Evolutionary conservation across 106 monocot genomes (phyloP).

Genomic region (Acorus gramineus): DNA sequence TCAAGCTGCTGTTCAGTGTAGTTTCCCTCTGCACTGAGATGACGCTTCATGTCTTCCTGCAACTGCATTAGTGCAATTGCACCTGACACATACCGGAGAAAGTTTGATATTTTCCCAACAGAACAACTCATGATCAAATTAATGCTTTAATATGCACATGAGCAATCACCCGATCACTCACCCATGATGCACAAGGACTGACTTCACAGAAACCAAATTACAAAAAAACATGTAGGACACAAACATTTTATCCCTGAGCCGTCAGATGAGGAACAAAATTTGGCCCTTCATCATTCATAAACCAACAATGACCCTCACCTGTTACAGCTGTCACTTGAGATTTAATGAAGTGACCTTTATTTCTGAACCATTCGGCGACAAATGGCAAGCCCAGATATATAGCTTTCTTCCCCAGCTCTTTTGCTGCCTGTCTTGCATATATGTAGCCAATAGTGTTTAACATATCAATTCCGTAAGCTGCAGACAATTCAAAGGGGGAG

Average conservation of each 20-base stretch:
- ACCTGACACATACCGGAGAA: slow-evolving; percentile 27
- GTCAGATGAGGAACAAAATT: too few species aligned
- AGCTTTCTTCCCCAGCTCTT: slow-evolving; percentile 91
- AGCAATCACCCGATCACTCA: too few species aligned
- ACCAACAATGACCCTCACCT: slow-evolving; percentile 22
- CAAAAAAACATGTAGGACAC: too few species aligned
- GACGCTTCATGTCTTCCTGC: slow-evolving; percentile 90
- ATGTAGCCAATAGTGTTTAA: slow-evolving; percentile 96
- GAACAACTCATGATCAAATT: too few species aligned
- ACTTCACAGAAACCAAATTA: too few species aligned
- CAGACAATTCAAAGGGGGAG: slow-evolving; percentile 7
- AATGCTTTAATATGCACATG: too few species aligned
- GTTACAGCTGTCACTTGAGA: slow-evolving; percentile 97
- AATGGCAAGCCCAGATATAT: slow-evolving; percentile 88
- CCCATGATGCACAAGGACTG: too few species aligned
- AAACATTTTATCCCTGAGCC: too few species aligned
- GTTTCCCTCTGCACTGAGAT: slow-evolving; percentile 66
- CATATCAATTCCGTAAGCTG: slow-evolving; percentile 98
- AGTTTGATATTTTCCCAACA: too few species aligned
- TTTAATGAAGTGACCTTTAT: slow-evolving; percentile 95
- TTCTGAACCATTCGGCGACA: slow-evolving; percentile 98
- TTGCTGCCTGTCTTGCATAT: slow-evolving; percentile 88
- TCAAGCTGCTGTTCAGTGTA: slow-evolving; percentile 89
- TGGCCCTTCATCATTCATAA: too few species aligned
- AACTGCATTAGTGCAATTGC: slow-evolving; percentile 88